A percentile compares a stretch with the other conserved stretches of the same genome.
Conservation (phyloP, 257 asterid species). For the Salvia hispanica region DNA sequence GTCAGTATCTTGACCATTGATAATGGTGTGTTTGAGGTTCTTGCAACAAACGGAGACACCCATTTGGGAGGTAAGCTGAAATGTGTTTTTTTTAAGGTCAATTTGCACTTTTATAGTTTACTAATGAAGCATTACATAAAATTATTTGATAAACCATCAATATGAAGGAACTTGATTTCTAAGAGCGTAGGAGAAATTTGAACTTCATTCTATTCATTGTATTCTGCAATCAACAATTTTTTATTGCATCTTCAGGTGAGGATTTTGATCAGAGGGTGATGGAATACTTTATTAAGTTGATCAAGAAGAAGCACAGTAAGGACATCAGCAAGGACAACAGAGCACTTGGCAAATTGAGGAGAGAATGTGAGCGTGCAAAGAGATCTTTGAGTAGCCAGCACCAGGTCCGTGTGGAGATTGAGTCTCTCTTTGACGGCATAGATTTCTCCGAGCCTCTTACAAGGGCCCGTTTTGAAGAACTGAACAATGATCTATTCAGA, state of each 20-base stretch:
- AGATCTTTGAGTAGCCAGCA: conserved; percentile 97
- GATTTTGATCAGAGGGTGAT: conserved; percentile 94
- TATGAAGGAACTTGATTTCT: neutral
- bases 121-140: neutral
- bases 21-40: conserved; percentile 96
- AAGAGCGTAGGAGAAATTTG: neutral
- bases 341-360: conserved; percentile 94
- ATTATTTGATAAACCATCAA: neutral
- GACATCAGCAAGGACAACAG: conserved; percentile 97
- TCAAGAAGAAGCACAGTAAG: conserved; percentile 93
- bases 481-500: conserved; percentile 91
- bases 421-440: conserved; percentile 86
- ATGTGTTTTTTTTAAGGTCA: neutral
- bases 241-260: conserved; percentile 62
- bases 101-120: neutral
- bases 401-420: conserved; percentile 95
- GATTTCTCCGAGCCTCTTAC: conserved; percentile 96
- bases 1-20: conserved; percentile 95
- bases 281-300: conserved; percentile 95
- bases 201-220: neutral
- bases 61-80: conserved; percentile 85
- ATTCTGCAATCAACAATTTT: conserved; percentile 1
- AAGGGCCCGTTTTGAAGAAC: conserved; percentile 94
- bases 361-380: conserved; percentile 92
- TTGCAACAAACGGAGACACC: conserved; percentile 93